Base-by-base conservation (phyloP, 1,284 basidiomycete genomes). In the Puccinia hordei region DNA sequence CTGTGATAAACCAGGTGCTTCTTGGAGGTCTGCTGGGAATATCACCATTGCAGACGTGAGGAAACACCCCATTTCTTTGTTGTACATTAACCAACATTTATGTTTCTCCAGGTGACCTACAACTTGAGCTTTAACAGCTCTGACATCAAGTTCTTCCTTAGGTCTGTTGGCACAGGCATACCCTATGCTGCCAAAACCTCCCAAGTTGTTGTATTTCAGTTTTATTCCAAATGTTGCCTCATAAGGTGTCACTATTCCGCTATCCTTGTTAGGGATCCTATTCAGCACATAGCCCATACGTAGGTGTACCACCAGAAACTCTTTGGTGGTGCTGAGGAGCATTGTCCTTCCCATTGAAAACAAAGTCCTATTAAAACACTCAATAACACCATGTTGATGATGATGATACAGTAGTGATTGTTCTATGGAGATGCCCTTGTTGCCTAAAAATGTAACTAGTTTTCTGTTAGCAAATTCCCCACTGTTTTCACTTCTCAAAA, bases 61-160 rank as follows among this genome's bases (percentile, higher is more conserved):
- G 41, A 72, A 38, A 4, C 4, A 8, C 9, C 53, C 30, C 2
- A 5, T n/a, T 24, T n/a, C 30, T 33, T 49, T 4, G 3, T 35
- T 33, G 15, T 27, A 73, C 15, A 73, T 57, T 3, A 55, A 35
- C 71, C 71, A 73, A 5, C 71, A 49, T n/a, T 73, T 73, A 19
- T n/a, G 27, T 2, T 24, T 10, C 33, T 73, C 30, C 4, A 73
- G 71, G 51, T 53, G 44, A 3, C 13, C 71, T 5, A 73, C 10
- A 4, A 73, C 51, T 2, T n/a, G 15, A 22, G n/a, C 49, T 30
- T 73, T 15, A 27, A 35, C 15, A 4, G 49, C 71, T 19, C 33
- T 10, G 1, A 2, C 5, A n/a, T n/a, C n/a, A n/a, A n/a, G n/a
- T n/a, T n/a, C n/a, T n/a, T n/a, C n/a, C n/a, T n/a, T n/a, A n/a